Base-by-base conservation (phyloP, 2,329 filamentous ascomycete genomes). In the Penicillium sp. region DNA sequence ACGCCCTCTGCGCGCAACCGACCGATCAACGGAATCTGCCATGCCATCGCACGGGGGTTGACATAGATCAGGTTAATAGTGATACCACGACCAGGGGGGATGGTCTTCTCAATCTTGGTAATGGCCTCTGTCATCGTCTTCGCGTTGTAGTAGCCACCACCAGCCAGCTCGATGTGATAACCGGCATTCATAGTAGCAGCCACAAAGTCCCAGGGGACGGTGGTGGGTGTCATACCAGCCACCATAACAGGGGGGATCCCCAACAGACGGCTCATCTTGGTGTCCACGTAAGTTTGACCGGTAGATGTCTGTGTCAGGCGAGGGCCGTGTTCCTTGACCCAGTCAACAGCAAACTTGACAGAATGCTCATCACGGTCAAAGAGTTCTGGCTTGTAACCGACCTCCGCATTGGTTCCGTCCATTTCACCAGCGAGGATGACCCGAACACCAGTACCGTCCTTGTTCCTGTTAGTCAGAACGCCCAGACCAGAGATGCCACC, bases 271-370 rank as follows among this genome's bases (percentile, higher is more conserved):
- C 89, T 95, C 88, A 97, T 94, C 80, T 96, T 97, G 60, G 94
- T 99, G 73, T 97, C 92, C 45, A 99, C 90, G 65, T 89, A 97
- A 2, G 90, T 96, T 70, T 92, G 85, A 20, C 94, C 94, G 55
- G 85, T 86, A 11, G 92, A 93, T 14, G 90, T 97, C 77, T 90
- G 94, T 66, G 96, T 87, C 42, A 99, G 82, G 57, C 87, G 89
- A n/a, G 95, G 94, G 10, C 93, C 92, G 71, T 94, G 92, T 74
- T 97, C 92, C 76, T 95, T 95, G 56, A 99, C 92, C 95, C 95
- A 99, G 75, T 99, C 91, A 31, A 92, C 88, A 47, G 94, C 93
- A 72, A 92, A 97, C 74, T 92, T 94, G 69, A 99, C 89, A 5
- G 94, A 92, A 69, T 97, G 86, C 71, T 97, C 91, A 72, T 99